Evolutionary conservation across 306 rosid species (phyloP).

Genomic region (Quercus aquifolioides): DNA sequence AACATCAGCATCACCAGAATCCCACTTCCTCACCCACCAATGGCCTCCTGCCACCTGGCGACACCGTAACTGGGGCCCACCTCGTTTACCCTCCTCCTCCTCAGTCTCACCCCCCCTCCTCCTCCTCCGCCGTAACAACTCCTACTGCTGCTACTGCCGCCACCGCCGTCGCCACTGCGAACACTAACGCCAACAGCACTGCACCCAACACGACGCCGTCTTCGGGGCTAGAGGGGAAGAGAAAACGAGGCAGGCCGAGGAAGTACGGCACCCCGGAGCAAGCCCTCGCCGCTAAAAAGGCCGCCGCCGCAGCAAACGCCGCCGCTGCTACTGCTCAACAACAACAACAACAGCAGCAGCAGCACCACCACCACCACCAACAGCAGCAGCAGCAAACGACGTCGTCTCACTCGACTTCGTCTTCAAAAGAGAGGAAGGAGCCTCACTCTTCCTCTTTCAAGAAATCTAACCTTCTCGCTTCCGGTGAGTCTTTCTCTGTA

Average conservation of each 20-base stretch:
- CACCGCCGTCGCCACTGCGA: too few species aligned
- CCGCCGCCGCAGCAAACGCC: slow-evolving; percentile 23
- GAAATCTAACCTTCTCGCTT: slow-evolving; percentile 54
- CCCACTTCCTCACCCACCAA: slow-evolving; percentile 47
- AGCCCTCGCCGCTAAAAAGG: slow-evolving; percentile 86
- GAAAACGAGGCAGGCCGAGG: slow-evolving; percentile 90
- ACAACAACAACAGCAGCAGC: not conserved
- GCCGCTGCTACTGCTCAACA: not conserved
- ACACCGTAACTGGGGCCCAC: slow-evolving; percentile 53
- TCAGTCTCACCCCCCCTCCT: slow-evolving; percentile 35
- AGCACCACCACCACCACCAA: too few species aligned
- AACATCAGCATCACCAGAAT: slow-evolving; percentile 25
- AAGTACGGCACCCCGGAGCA: slow-evolving; percentile 87
- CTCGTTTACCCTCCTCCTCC: slow-evolving; percentile 54
- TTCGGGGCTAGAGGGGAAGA: slow-evolving; percentile 20
- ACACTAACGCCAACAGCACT: too few species aligned
- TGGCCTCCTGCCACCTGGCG: slow-evolving; percentile 48
- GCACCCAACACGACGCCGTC: slow-evolving; percentile 1
- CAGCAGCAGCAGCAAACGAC: slow-evolving; percentile 27
- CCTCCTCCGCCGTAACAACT: slow-evolving; percentile 55
- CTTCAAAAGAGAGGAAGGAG: slow-evolving; percentile 50
- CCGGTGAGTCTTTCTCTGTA: slow-evolving; percentile 38
- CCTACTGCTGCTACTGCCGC: not conserved
- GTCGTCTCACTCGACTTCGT: slow-evolving; percentile 54
- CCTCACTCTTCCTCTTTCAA: slow-evolving; percentile 39